phyloP scores from a whole-genome alignment of 768 basidiomycete species.

The Panaeolus cyanescens region DNA sequence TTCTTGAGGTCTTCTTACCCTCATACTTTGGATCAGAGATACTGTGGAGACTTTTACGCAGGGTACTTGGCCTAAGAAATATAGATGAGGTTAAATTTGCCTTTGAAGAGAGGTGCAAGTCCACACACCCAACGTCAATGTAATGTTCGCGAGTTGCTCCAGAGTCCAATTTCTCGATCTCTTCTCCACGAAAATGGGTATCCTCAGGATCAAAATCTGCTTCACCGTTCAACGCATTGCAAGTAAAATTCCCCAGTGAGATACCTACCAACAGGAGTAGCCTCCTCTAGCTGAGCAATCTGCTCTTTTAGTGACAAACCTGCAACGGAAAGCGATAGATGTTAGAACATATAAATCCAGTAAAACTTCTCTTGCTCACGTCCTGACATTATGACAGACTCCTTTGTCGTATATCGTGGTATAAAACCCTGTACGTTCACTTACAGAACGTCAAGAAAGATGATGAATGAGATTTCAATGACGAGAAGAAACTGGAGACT shows the following conservation, averaged over 20 bases:
- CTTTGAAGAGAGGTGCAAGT: constrained; percentile 2
- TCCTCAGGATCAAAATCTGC: constrained; percentile 81
- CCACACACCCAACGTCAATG: constrained; percentile 74
- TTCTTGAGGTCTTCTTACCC: constrained; percentile 65
- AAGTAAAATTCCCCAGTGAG: neutral
- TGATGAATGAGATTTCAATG: neutral
- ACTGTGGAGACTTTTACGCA: constrained; percentile 67
- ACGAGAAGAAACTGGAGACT: neutral
- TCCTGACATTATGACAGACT: constrained; percentile 8
- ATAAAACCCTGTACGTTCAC: neutral
- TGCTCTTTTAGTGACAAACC: constrained; percentile 74
- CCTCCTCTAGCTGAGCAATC: constrained; percentile 75
- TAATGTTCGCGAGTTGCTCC: constrained; percentile 70
- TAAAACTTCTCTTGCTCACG: constrained; percentile 14
- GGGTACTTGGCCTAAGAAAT: constrained; percentile 58
- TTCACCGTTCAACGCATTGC: constrained; percentile 9
- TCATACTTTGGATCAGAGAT: constrained; percentile 80
- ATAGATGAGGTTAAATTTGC: constrained; percentile 3
- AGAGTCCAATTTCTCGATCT: constrained; percentile 43
- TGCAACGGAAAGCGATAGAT: constrained; percentile 10
- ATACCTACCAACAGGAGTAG: constrained; percentile 64
- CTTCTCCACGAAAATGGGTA: constrained; percentile 51
- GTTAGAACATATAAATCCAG: neutral
- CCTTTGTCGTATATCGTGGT: neutral
- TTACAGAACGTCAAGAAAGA: constrained; percentile 12